Base-by-base conservation (phyloP, 257 asterid genomes). In the Cinchona pubescens region DNA sequence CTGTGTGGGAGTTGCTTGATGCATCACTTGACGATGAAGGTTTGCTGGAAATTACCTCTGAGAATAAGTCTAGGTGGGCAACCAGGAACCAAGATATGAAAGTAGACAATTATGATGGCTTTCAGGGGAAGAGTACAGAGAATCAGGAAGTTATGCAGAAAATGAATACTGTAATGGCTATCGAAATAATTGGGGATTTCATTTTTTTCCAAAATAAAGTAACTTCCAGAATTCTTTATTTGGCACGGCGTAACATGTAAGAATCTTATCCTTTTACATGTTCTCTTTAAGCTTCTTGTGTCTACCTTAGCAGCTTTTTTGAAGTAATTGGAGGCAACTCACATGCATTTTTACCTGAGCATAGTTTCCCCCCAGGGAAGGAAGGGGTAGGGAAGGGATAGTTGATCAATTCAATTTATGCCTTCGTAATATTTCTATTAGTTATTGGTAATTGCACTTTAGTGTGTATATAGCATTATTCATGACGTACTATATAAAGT, bases 11-110 rank as follows among this genome's bases (percentile, higher is more conserved):
- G 84, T 86, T 95, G 75, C 88, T 95, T 73, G 98, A 95, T 88
- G 94, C 99, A 45, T 90, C 97, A 16, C 97, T 95, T 77, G 98
- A 91, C 45, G 99, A 95, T 69, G 97, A 95, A 70, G 89, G 92
- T 66, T 78, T 95, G 79, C 80, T 92, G 80, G 96, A 92, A 78
- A 86, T 85, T 75, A 85, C 97, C 71, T 76, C 83, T 48, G 96
- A 90, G 78, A 95, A 90, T 86, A 87, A 86, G 81, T 90, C 97
- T n/a, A 83, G 91, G 83, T 92, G 99, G 98, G 83, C 83, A 65
- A 79, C 51, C 77, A 84, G 82, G 76, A 81, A 87, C 76, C 90
- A 87, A 82, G 96, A 87, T 71, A 91, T 90, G 98, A 96, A 90
- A 68, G 81, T 92, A 62, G 96, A 92, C 85, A 83, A 74, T 81